Evolutionary conservation across 1,139 yeast genomes (phyloP), one percentile per base, ranked within the genome.

Genomic region (Hemisphaericaspora lyxosophila): DNA sequence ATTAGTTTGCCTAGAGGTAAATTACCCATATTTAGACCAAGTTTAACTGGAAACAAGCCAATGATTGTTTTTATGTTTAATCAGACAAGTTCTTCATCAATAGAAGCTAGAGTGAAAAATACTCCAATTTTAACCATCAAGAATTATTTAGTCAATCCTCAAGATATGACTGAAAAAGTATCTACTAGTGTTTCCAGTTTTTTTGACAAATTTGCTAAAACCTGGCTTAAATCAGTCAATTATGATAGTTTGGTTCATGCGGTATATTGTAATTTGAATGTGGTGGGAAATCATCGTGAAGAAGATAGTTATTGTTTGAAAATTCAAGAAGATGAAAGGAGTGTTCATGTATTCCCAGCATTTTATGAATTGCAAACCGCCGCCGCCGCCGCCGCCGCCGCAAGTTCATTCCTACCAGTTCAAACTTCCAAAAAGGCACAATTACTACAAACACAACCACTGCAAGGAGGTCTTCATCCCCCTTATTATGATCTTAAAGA

Each of bases 121-220:
- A 15, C 30, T 7, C 39, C 60, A 2, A 53, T 60, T 4, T 50
- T 59, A 48, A 55, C 50, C 24, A 46, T 48, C 40, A 53, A 52
- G 29, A 53, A 57, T 27, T 62, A 59, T 42, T 40, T 62, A n/a
- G 32, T 47, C 2, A 36, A 31, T 16, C 45, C 42, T 2, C 41
- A 39, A n/a, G 31, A 28, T 18, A 9, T 22, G 22, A 2, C 23
- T 11, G 26, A 29, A 4, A 30, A 16, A 6, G 18, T 14, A 5
- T 26, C 29, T 5, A 25, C 36, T 6, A 39, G 35, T 7, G 54
- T 69, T 32, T 67, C 59, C 4, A 49, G 44, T 11, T 67, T 72
- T 42, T 70, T 73, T 47, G 77, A 73, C 43, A 44, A 46, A 1
- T 61, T 73, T 49, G 75, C 78, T 0, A 45, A 51, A 22, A 53